A percentile compares a stretch with the other conserved stretches of the same genome.
These are phyloP conservation scores for Aspergillus ustus DNA, from an alignment of 2,329 filamentous ascomycete species.

Conservation along the genomic window DNA sequence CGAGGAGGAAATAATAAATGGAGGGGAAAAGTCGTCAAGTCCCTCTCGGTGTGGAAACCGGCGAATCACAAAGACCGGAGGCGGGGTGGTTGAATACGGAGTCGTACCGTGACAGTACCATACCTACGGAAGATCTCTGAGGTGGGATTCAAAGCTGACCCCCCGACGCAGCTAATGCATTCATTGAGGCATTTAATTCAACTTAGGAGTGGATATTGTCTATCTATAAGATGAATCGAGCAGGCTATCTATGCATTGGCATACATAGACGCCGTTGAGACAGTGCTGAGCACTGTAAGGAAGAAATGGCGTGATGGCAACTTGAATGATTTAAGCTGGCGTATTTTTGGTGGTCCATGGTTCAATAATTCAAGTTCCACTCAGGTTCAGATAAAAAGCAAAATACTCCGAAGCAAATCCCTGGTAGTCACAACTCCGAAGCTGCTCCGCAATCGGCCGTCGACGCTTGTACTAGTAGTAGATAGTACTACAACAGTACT, in stretches of 20 bases:
- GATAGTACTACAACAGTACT: too few relatives aligned
- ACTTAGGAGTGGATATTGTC: not conserved
- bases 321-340: not conserved
- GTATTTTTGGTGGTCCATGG: constrained; percentile 10
- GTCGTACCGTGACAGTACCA: constrained; percentile 1
- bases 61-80: constrained; percentile 18
- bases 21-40: constrained; percentile 18
- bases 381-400: not conserved
- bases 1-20: constrained; percentile 13
- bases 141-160: not conserved
- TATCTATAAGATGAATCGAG: not conserved
- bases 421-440: not conserved
- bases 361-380: not conserved
- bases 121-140: constrained; percentile 9
- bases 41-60: constrained; percentile 18
- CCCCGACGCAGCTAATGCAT: not conserved
- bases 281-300: not conserved
- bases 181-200: not conserved
- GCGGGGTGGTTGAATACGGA: constrained; percentile 10
- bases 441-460: constrained; percentile 9
- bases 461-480: not conserved
- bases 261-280: not conserved
- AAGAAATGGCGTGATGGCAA: constrained; percentile 12
- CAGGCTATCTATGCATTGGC: not conserved
- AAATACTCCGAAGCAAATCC: not conserved